Evolutionary conservation across 2,329 filamentous ascomycete genomes (phyloP), one percentile per base, ranked within the genome.

Genomic region (Colletotrichum cereale): DNA sequence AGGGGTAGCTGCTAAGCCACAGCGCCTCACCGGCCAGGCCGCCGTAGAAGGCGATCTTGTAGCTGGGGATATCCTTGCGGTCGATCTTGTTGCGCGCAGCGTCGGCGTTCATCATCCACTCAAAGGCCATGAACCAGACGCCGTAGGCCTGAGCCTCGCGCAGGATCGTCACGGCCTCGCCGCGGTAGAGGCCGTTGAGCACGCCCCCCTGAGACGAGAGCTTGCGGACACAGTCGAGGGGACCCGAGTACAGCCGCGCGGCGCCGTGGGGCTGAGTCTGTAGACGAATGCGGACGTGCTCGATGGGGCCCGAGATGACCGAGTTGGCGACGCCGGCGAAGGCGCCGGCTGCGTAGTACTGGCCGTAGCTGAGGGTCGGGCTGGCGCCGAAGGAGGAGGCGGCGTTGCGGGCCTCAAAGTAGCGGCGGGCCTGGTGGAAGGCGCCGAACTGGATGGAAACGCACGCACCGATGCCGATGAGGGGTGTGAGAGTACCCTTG

Each of bases 371-470:
- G 38, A 98, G 89, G 60, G 80, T 71, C 16, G 73, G 87, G 50
- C 91, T 84, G 76, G 80, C 80, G 73, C 76, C 73, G 91, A 86
- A 57, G 85, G 84, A 36, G 48, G 88, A 88, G 78, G 82, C 80
- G 90, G 88, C 80, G 83, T 97, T 97, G 75, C 88, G 87, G 55
- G 89, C 85, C 84, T 98, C 96, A 80, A 99, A 91, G 78, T 89
- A 92, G 71, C 96, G 93, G 72, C 94, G 93, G 11, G 96, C 95
- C 79, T 93, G 92, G 86, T 98, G 95, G 87, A 98, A 99, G 77
- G 93, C 96, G 74, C 95, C 96, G 82, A 99, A 99, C 86, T 99
- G 96, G 77, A 99, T 92, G n/a, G 95, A 98, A 56, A 96, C 95
- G 81, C 96, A 99, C 76, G 96, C 96, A 76, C 96, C 96, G 79